Base-by-base conservation (phyloP, 2,329 filamentous ascomycete species). In the Diaporthe destruens region DNA sequence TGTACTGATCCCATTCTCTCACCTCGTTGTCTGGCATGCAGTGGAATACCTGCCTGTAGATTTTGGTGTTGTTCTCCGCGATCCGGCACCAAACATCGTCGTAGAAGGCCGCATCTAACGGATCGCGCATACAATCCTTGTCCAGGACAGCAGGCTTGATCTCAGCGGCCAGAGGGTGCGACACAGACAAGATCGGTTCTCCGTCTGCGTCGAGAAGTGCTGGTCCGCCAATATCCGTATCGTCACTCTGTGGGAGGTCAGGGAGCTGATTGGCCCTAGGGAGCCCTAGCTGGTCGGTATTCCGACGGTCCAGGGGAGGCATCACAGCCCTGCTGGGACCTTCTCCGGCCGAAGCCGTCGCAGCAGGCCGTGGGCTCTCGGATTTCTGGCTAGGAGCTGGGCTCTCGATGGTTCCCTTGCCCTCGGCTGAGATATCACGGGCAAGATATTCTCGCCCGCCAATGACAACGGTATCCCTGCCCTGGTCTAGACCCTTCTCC, bases 21-120 rank as follows among this genome's bases (percentile, higher is more conserved):
- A 98, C 96, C 79, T 98, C 94, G 67, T 92, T 98, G 80, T 99
- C 96, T 1, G 96, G 96, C 93, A 97, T 97, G 82, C 95, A 98
- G 59, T 95, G 91, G 85, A 99, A 99, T 11, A 99, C 96, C 74
- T 93, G 91, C 42, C 96, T 93, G 84, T 94, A 99, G 61, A 99
- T 89, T 80, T 95, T 96, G 3, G 96, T 99, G 81, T 99, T 99
- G 85, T 98, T 98, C 75, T 93, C 91, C 0, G 96, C 96, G 69
- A 95, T 91, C 23, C 91, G 88, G 76, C 92, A 91, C 97, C 97
- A 99, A 1, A 94, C 91, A 75, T 97, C 93, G 57, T 96, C 90
- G 80, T 94, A 93, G 82, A 99, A 99, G 1, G 88, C 85, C 69
- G 94, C 88, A 72, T 92, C 91, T 53, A 99, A 84, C 0, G 97